Conservation (phyloP, 129 eudicot genomes). For the Solidago caesia region DNA sequence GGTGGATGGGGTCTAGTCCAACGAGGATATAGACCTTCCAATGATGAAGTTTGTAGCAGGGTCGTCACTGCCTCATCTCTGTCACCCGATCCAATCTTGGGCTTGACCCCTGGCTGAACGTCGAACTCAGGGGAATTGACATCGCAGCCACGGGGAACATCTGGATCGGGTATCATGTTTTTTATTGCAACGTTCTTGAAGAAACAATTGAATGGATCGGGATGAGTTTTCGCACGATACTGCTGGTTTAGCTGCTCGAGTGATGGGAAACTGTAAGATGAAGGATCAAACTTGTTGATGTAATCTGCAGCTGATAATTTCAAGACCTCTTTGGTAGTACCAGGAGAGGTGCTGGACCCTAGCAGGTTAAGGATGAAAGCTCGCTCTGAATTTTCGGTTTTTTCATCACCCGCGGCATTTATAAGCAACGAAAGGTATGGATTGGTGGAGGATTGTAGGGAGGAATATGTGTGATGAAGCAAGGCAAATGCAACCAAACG, state of each 20-base stretch:
- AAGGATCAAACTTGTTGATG: conserved; percentile 57
- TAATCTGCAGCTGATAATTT: conserved; percentile 69
- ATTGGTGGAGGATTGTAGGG: conserved; percentile 59
- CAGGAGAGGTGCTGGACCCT: background rate
- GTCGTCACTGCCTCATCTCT: conserved; percentile 63
- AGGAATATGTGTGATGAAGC: conserved; percentile 70
- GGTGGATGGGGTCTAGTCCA: conserved; percentile 94
- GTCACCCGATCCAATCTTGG: conserved; percentile 81
- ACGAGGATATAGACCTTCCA: conserved; percentile 73
- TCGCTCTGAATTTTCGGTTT: conserved; percentile 59
- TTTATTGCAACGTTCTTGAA: conserved; percentile 58
- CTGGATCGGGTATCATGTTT: conserved; percentile 83
- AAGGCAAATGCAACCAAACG: conserved; percentile 82
- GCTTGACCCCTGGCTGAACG: conserved; percentile 59
- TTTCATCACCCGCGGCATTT: conserved; percentile 63
- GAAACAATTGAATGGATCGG: conserved; percentile 50
- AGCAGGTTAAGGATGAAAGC: conserved; percentile 74
- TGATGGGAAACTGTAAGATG: conserved; percentile 63
- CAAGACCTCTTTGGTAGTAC: conserved; percentile 54
- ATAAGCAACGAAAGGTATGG: conserved; percentile 68
- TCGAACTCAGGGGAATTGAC: conserved; percentile 84
- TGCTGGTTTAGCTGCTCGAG: conserved; percentile 75
- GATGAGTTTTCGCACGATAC: conserved; percentile 44
- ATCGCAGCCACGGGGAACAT: conserved; percentile 77
- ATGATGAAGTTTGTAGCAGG: conserved; percentile 50